Percentiles rank a stretch among this genome's conserved stretches.
Conservation (phyloP, 2,329 filamentous ascomycete genomes). For the Botrytis aclada region DNA sequence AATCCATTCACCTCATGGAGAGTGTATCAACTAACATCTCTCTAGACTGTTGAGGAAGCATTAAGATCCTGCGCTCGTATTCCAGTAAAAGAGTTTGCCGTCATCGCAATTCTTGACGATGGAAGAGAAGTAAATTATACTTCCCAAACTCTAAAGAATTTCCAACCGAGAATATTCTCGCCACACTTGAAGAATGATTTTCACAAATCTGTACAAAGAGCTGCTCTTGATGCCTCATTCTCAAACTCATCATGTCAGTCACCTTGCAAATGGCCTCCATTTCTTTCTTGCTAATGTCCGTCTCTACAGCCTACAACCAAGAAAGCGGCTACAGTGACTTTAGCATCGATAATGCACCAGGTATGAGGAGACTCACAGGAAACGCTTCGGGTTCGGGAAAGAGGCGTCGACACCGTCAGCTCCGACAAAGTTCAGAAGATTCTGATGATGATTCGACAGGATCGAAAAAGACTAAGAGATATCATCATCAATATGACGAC, state of each 20-base stretch:
- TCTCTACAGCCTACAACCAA: constrained; percentile 24
- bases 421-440: constrained; percentile 27
- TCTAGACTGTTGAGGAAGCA: constrained; percentile 29
- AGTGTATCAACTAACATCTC: not conserved
- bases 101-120: constrained; percentile 30
- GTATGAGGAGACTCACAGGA: constrained; percentile 23
- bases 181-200: constrained; percentile 25
- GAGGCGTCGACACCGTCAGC: constrained; percentile 21
- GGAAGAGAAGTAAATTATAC: constrained; percentile 30
- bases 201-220: constrained; percentile 19
- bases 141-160: constrained; percentile 26
- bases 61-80: constrained; percentile 31
- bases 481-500: constrained; percentile 18
- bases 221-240: constrained; percentile 19
- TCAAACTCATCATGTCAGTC: constrained; percentile 16
- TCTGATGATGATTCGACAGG: constrained; percentile 28
- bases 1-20: not conserved
- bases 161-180: constrained; percentile 28
- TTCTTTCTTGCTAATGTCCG: constrained; percentile 4
- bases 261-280: not conserved
- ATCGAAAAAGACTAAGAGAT: constrained; percentile 28
- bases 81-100: constrained; percentile 30
- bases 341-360: constrained; percentile 21
- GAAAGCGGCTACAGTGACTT: constrained; percentile 27
- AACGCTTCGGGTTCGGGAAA: constrained; percentile 23